phyloP scores from a whole-genome alignment of 2,329 filamentous ascomycete genomes.

The Cercospora zeae-maydis region DNA sequence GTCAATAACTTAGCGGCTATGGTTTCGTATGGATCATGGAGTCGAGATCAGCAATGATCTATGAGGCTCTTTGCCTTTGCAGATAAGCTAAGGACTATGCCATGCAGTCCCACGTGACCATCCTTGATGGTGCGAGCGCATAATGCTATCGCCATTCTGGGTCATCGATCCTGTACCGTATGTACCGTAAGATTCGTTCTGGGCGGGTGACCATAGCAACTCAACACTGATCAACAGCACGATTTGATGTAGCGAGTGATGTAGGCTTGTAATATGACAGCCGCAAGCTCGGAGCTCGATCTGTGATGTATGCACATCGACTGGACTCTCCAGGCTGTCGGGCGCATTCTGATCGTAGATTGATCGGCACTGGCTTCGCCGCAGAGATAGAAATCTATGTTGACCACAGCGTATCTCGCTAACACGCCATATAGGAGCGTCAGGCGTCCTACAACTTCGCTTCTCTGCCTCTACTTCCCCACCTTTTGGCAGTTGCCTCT shows the following conservation, averaged over 20 bases:
- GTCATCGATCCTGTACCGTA: background rate
- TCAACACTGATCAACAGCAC: no score
- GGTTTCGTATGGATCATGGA: background rate
- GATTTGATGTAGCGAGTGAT: no score
- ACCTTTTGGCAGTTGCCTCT: background rate
- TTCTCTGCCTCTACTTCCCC: background rate
- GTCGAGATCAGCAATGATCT: background rate
- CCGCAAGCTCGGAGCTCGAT: no score
- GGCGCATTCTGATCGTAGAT: no score
- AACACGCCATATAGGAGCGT: background rate
- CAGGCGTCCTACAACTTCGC: slow-evolving; percentile 6
- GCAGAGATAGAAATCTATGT: background rate
- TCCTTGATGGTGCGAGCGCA: background rate
- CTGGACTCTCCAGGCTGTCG: background rate
- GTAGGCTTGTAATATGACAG: no score
- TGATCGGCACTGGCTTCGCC: background rate
- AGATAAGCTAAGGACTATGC: background rate
- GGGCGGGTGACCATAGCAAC: no score
- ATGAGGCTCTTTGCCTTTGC: background rate
- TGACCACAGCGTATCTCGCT: no score
- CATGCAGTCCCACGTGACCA: background rate
- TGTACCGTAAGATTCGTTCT: no score
- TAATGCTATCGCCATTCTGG: background rate
- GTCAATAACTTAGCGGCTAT: background rate
- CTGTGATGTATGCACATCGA: background rate